Evolutionary conservation across 2,329 filamentous ascomycete species (phyloP).

Genomic region (Aspergillus aculeatinus): DNA sequence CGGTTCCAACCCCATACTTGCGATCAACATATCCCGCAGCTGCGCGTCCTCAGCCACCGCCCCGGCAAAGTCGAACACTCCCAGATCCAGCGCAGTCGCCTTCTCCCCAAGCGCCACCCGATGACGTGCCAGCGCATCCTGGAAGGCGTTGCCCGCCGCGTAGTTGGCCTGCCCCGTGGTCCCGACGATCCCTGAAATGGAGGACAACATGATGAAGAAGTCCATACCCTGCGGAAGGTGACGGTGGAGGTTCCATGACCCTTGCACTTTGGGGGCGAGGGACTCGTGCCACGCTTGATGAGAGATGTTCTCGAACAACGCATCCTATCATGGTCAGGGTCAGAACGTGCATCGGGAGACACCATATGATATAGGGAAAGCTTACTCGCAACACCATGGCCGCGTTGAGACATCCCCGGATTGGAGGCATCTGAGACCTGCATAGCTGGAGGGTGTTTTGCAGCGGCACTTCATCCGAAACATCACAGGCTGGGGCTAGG

Average conservation of each 20-base stretch:
- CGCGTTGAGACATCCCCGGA: constrained; percentile 30
- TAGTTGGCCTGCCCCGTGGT: constrained; percentile 38
- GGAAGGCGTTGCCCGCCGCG: constrained; percentile 41
- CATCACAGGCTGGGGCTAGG: constrained; percentile 25
- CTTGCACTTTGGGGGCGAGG: constrained; percentile 34
- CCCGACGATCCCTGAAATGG: constrained; percentile 37
- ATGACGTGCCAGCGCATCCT: constrained; percentile 29
- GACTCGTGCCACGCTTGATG: constrained; percentile 29
- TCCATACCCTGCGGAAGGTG: constrained; percentile 28
- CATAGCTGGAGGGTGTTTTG: constrained; percentile 3
- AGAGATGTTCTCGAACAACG: constrained; percentile 38
- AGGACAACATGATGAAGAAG: constrained; percentile 48
- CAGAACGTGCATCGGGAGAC: too few species aligned
- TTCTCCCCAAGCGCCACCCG: constrained; percentile 13
- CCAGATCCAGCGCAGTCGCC: constrained; percentile 19
- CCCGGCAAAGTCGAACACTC: constrained; percentile 10
- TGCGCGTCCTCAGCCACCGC: not conserved
- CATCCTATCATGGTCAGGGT: constrained; percentile 12
- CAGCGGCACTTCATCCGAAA: constrained; percentile 28
- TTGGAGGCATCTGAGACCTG: constrained; percentile 19
- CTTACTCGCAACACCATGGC: constrained; percentile 27
- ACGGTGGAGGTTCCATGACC: constrained; percentile 23
- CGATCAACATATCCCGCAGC: not conserved
- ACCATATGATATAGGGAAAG: not conserved
- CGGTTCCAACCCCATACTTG: too few species aligned